Base-by-base conservation (phyloP, 1,284 basidiomycete genomes). In the Tilletia horrida region DNA sequence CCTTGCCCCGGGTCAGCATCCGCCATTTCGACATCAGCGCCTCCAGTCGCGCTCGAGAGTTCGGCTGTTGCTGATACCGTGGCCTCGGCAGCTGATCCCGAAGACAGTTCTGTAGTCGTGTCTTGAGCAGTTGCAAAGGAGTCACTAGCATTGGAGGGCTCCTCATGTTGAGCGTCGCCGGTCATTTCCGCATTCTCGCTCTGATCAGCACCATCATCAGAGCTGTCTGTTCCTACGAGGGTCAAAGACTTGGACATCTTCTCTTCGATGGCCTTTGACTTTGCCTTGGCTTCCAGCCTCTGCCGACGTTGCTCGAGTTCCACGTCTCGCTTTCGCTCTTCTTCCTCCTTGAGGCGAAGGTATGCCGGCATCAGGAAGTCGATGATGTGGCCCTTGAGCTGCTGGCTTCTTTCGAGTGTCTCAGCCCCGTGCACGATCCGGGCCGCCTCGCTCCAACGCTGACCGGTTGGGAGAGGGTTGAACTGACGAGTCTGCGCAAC, bases 401-500 rank as follows among this genome's bases (percentile, higher is more conserved):
- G 89, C 18, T 84, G 84, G n/a, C 88, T 84, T 23, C 92, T 86
- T 73, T 90, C 87, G 29, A 85, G 27, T 25, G n/a, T 50, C 13
- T 64, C 83, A 18, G 88, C 86, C 43, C 90, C 88, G 68, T 93
- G 88, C 16, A 92, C 84, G 64, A 91, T 89, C 74, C 90, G 90
- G 66, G 88, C 88, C 82, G 96, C 94, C 76, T 97, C 93, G 1
- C 86, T 84, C 94, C 95, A 97, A 57, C 95, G 87, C 76, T 91
- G 89, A n/a, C 89, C 81, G 0, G 95, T 97, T 11, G 84, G 89
- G 68, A 91, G 83, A 2, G 93, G 93, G 11, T 80, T 73, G 73
- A 84, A 85, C 16, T 84, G 83, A 23, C 78, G 72, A 6, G 81
- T 76, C 18, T 75, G 70, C 0, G 75, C 69, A 8, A 81, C 77